Evolutionary conservation across 306 rosid species (phyloP), one percentile per base, ranked within the genome.

Genomic region (Clitoria ternatea): DNA sequence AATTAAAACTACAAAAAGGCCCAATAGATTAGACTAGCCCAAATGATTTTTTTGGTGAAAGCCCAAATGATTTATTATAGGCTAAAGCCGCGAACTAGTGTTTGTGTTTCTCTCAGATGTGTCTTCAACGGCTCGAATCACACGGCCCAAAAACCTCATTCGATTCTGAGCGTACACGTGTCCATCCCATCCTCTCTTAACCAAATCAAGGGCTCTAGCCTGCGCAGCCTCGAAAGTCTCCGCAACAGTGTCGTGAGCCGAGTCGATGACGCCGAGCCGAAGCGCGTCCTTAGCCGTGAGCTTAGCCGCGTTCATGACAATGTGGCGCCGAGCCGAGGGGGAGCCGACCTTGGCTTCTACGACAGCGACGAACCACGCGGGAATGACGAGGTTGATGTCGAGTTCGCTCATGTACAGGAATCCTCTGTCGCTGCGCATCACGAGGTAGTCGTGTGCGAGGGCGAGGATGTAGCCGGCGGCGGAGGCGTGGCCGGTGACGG

Each of bases 371-470:
- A 87, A 85, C 96, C 97, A 88, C 0, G 67, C 9, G 48, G 96
- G 90, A 43, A 88, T 17, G 10, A 81, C 75, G 4, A 43, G 87
- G 1, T 69, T 60, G 69, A 93, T 88, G 37, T 94, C 96, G 24
- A 88, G 81, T 73, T 93, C 98, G 79, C 96, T 93, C 98, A 87
- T 85, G 84, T 88, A 93, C 43, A 90, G 77, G 22, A 93, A 88
- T 0, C 97, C 96, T 4, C 92, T 23, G 66, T 93, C 98, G 6
- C 73, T 73, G 59, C 90, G 79, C 97, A 90, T 88, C 33, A 85
- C 63, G 10, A 90, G 13, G 70, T 88, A 87, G 72, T 93, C 97
- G 68, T 93, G 96, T 42, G 89, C 42, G 61, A 91, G 71, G 9
- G 97, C 97, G 24, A 93, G 54, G 19, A 63, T 23, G 71, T 74